Conservation (phyloP, 805 yeast genomes). For the Blastobotrys chiropterorum region DNA sequence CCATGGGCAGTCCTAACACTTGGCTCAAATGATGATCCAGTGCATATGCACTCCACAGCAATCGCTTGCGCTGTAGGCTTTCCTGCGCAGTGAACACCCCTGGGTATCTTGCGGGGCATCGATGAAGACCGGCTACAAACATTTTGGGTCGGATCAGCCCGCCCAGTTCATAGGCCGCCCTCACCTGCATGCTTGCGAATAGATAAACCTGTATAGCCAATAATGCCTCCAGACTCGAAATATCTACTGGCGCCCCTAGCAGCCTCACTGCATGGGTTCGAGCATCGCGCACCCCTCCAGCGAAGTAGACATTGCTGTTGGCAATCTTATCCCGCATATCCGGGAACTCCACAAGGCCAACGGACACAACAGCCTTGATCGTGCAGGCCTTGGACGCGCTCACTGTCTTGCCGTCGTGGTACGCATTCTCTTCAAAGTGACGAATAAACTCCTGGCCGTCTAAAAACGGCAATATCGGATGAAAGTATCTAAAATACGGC, state of each 20-base stretch:
- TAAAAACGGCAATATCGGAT: slow-evolving; percentile 4
- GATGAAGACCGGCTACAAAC: slow-evolving; percentile 5
- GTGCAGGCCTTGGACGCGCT: not conserved
- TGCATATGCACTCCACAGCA: slow-evolving; percentile 6
- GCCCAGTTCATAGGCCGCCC: slow-evolving; percentile 4
- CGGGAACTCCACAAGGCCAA: slow-evolving; percentile 1
- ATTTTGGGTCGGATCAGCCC: slow-evolving; percentile 5
- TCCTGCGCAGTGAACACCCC: not conserved
- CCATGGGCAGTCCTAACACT: slow-evolving; percentile 4
- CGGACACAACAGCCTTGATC: not conserved
- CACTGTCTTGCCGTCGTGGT: not conserved
- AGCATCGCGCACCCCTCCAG: not conserved
- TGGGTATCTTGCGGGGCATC: slow-evolving; percentile 7
- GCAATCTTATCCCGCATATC: not conserved
- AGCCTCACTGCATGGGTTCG: not conserved
- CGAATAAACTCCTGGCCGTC: slow-evolving; percentile 2
- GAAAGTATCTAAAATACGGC: slow-evolving; percentile 8
- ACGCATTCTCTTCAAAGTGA: not conserved
- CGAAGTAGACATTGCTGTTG: not conserved
- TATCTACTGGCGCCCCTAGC: not conserved
- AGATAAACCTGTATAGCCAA: slow-evolving; percentile 3
- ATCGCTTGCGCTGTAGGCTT: slow-evolving; percentile 3
- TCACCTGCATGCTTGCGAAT: slow-evolving; percentile 2
- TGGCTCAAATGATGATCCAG: slow-evolving; percentile 7
- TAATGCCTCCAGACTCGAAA: slow-evolving; percentile 1